Evolutionary conservation across 495 filamentous ascomycete species (phyloP).

Genomic region (Aspergillus cristatus): DNA sequence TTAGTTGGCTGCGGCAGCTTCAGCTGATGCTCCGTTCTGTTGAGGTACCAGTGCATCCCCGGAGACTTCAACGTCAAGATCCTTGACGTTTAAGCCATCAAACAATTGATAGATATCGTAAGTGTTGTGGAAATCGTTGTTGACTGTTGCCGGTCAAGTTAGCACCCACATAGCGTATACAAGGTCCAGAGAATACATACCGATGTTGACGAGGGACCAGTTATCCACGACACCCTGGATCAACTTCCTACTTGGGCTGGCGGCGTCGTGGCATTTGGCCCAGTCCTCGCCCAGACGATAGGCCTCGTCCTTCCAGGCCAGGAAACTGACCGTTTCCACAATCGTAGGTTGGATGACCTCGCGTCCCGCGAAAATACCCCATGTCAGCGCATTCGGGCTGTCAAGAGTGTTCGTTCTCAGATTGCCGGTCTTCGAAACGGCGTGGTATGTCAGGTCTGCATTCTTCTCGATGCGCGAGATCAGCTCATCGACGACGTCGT

Average conservation of each 20-base stretch:
- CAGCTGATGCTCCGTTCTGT: conserved; percentile 9
- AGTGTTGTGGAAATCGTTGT: conserved; percentile 88
- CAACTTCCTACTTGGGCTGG: conserved; percentile 70
- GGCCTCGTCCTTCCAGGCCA: conserved; percentile 99
- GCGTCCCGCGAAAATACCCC: conserved; percentile 98
- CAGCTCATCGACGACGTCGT: conserved; percentile 68
- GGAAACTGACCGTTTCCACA: conserved; percentile 92
- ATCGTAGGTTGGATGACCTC: conserved; percentile 99
- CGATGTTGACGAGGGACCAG: conserved; percentile 94
- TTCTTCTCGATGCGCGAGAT: conserved; percentile 70
- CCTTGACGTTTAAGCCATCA: conserved; percentile 60
- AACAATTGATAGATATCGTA: conserved; percentile 77
- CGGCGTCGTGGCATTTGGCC: conserved; percentile 77
- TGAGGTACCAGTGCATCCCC: conserved; percentile 12
- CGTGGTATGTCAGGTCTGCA: conserved; percentile 83
- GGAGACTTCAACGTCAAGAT: conserved; percentile 43
- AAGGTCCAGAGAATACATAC: conserved; percentile 43
- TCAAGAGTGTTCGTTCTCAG: conserved; percentile 76
- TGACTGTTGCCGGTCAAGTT: conserved; percentile 48
- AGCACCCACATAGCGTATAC: conserved; percentile 4
- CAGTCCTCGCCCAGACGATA: conserved; percentile 88
- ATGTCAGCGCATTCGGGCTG: conserved; percentile 93
- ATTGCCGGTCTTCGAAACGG: conserved; percentile 70
- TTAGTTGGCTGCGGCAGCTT: conserved; percentile 19
- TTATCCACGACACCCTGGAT: conserved; percentile 76